Evolutionary conservation across 768 basidiomycete genomes (phyloP), one percentile per base, ranked within the genome.

Genomic region (Gloeostereum incarnatum): DNA sequence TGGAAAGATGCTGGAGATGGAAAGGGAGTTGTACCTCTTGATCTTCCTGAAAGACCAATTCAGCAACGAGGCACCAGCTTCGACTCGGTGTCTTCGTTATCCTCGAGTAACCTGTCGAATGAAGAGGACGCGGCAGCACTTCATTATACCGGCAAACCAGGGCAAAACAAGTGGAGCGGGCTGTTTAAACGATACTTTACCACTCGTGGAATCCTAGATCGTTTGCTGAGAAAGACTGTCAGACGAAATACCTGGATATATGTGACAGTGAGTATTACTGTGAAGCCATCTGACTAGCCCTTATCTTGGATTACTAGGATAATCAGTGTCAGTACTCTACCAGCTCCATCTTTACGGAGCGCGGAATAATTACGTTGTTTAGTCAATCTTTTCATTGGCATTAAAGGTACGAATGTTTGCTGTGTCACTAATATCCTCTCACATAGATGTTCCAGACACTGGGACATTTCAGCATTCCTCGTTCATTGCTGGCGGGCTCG

Each of bases 391-490:
- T 84, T 75, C 52, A 61, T 84, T 33, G 81, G 78, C 0, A 77
- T 84, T 46, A 82, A 84, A 62, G 62, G 66, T 63, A 46, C 41
- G 41, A 38, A 23, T 11, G 26, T 11, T 16, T n/a, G 14, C 6
- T 30, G 13, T 26, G 11, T 10, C 21, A 10, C 36, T 34, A 19
- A 30, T 8, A 20, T 19, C 25, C 26, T n/a, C 3, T 22, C 10
- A 19, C 13, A 39, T 23, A 34, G 8, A 19, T 32, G 9, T n/a
- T 38, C 21, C 22, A 63, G 66, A 65, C 41, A 71, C 73, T 7
- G 78, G 78, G 5, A 58, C 56, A 3, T 81, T 82, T 45, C 80
- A 81, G 44, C 81, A 83, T 51, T 80, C 78, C 0, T 77, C 77
- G 0, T 74, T 78, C 44, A 56, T 70, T 1, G 55, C 65, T 3